Evolutionary conservation across 768 basidiomycete genomes (phyloP).

Genomic region (Lepiota venenata): DNA sequence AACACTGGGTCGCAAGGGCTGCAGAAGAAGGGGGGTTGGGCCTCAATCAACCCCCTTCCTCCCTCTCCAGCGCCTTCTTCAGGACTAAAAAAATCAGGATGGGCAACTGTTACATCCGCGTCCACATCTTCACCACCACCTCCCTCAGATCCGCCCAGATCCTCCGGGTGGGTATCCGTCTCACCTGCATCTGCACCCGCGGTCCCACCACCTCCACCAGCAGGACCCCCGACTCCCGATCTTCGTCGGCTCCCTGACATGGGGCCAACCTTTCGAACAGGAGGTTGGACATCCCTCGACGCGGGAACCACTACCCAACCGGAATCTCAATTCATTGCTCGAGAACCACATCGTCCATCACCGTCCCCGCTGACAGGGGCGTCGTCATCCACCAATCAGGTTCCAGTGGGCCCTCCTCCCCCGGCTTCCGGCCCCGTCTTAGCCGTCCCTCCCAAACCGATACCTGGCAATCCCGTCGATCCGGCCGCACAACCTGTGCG

Average conservation of each 20-base stretch:
- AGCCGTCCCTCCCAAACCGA: background rate
- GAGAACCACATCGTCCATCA: slow-evolving; percentile 17
- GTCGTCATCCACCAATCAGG: slow-evolving; percentile 10
- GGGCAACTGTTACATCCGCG: slow-evolving; percentile 42
- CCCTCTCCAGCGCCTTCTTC: slow-evolving; percentile 18
- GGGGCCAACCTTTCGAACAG: slow-evolving; percentile 52
- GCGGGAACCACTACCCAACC: slow-evolving; percentile 32
- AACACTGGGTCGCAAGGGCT: slow-evolving; percentile 6
- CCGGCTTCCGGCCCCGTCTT: background rate
- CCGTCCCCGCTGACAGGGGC: slow-evolving; percentile 21
- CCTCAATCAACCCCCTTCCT: slow-evolving; percentile 27
- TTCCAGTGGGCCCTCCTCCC: background rate
- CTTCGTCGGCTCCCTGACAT: slow-evolving; percentile 13
- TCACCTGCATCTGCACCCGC: slow-evolving; percentile 7
- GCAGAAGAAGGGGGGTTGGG: slow-evolving; percentile 51
- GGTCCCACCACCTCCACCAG: slow-evolving; percentile 14
- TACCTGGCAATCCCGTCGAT: slow-evolving; percentile 12
- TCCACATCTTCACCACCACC: slow-evolving; percentile 14
- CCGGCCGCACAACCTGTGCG: slow-evolving; percentile 28
- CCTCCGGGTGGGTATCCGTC: slow-evolving; percentile 10
- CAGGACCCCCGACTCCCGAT: slow-evolving; percentile 4
- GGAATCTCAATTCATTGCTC: slow-evolving; percentile 19
- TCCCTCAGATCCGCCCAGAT: slow-evolving; percentile 12
- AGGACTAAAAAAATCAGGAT: slow-evolving; percentile 45
- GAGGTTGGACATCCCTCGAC: slow-evolving; percentile 69